Evolutionary conservation across 208 protist genomes (phyloP).

Genomic region (Leishmania martiniquensis): DNA sequence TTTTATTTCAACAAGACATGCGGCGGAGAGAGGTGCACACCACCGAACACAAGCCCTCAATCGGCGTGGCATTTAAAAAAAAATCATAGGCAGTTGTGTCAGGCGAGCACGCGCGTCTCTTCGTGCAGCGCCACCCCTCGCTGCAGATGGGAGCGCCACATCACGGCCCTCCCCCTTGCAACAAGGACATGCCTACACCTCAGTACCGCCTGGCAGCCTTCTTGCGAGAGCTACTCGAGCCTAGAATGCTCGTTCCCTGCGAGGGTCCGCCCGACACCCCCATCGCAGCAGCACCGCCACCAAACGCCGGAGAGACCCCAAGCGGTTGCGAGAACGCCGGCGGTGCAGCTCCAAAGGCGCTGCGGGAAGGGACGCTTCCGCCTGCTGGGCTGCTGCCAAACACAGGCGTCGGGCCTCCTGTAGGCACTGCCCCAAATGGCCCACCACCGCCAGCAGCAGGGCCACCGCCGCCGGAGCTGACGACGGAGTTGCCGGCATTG

Average conservation of each 20-base stretch:
- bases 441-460: not conserved
- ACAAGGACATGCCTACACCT: not conserved
- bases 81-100: not conserved
- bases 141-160: not conserved
- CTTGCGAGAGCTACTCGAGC: constrained; percentile 5
- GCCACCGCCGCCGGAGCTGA: not conserved
- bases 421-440: constrained; percentile 11
- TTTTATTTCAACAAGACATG: too few relatives aligned
- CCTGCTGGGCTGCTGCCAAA: constrained; percentile 9
- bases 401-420: not conserved
- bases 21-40: not conserved
- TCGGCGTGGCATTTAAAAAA: not conserved
- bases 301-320: constrained; percentile 1
- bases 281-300: not conserved
- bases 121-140: not conserved
- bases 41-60: not conserved
- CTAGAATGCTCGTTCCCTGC: constrained; percentile 5
- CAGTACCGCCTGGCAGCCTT: not conserved
- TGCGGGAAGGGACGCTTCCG: not conserved
- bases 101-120: not conserved
- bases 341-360: constrained; percentile 15
- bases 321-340: constrained; percentile 7
- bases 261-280: not conserved
- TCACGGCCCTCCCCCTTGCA: not conserved
- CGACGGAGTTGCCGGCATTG: not conserved